Evolutionary conservation across 2,329 filamentous ascomycete genomes (phyloP).

Genomic region (Claviceps spartinae): DNA sequence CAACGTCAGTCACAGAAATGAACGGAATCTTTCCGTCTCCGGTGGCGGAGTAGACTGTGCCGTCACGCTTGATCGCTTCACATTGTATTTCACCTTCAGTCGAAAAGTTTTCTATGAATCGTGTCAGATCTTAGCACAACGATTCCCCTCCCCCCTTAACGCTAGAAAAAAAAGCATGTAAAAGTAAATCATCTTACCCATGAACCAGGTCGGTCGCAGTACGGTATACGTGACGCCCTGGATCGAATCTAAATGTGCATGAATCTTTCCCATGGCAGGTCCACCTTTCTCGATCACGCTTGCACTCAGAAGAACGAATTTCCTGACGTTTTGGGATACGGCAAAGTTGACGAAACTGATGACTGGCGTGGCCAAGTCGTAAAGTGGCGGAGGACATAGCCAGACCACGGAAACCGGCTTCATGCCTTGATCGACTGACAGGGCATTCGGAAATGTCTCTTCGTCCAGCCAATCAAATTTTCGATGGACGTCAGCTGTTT

Average conservation of each 20-base stretch:
- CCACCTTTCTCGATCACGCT: neutral
- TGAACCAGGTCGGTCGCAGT: conserved; percentile 1
- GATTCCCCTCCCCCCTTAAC: neutral
- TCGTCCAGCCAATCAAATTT: neutral
- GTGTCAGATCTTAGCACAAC: neutral
- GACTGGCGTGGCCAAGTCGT: neutral
- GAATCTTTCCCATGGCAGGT: conserved; percentile 1
- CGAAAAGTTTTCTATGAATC: neutral
- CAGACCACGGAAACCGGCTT: neutral
- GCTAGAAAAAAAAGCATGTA: neutral
- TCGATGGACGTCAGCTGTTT: neutral
- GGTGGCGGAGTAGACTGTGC: neutral
- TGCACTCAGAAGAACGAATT: conserved; percentile 1
- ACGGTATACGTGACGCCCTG: neutral
- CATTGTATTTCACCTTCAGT: neutral
- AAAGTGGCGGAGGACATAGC: neutral
- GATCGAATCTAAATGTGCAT: neutral
- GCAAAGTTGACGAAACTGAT: neutral
- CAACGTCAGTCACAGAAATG: neutral
- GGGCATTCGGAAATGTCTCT: neutral
- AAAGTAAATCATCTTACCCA: neutral
- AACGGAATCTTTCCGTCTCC: neutral
- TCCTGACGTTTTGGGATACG: neutral
- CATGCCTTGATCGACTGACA: neutral
- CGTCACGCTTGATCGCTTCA: neutral